Evolutionary conservation across 305 asterid genomes (phyloP).

Genomic region (Rubia balearica): DNA sequence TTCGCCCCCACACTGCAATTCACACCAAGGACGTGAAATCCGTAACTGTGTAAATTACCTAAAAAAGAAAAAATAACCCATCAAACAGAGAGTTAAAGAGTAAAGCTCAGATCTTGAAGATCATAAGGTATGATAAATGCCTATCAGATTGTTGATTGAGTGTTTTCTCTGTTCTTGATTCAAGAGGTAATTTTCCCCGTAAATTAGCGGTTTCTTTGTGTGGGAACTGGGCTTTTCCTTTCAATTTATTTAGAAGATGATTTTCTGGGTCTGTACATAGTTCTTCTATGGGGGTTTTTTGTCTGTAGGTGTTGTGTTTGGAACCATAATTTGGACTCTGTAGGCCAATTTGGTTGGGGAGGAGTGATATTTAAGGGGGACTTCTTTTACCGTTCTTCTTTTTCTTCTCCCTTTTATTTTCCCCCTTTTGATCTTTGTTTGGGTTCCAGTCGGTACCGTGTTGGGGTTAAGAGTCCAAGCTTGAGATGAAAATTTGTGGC

Average conservation of each 20-base stretch:
- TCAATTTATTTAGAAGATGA: background rate
- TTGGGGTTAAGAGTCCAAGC: background rate
- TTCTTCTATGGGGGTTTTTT: background rate
- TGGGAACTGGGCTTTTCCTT: background rate
- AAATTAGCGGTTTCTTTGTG: background rate
- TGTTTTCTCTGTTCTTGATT: background rate
- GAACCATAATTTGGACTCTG: constrained; percentile 4
- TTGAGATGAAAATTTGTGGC: background rate
- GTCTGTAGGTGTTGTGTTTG: background rate
- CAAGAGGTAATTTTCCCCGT: background rate
- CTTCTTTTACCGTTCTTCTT: background rate
- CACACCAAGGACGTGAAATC: background rate
- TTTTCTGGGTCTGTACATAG: background rate
- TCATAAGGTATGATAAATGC: background rate
- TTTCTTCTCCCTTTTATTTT: background rate
- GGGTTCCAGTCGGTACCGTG: background rate
- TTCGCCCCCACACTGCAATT: background rate
- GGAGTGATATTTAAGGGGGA: background rate
- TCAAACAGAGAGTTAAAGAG: background rate
- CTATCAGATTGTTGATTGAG: background rate
- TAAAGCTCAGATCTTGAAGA: constrained; percentile 11
- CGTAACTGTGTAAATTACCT: background rate
- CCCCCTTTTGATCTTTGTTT: background rate
- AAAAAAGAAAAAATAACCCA: background rate
- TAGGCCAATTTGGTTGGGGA: constrained; percentile 1